Conservation (phyloP, 305 asterid genomes). For the Fraxinus sp. region DNA sequence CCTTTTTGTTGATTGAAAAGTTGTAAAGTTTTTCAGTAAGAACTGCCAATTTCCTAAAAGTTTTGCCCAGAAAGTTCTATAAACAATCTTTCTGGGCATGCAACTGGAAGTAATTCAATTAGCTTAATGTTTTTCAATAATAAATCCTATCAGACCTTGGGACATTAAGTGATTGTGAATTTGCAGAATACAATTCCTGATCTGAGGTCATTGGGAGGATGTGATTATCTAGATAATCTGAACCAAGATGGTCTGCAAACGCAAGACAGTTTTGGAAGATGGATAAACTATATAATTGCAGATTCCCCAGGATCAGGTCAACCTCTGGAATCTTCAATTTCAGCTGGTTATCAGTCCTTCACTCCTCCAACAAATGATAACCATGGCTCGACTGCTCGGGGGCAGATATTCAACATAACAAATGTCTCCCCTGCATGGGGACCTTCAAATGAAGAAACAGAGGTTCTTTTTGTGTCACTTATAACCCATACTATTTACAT, state of each 20-base stretch:
- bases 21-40: constrained; percentile 23
- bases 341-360: constrained; percentile 43
- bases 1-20: constrained; percentile 14
- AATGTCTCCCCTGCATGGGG: constrained; percentile 87
- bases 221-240: constrained; percentile 30
- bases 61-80: constrained; percentile 37
- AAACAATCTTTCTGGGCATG: constrained; percentile 41
- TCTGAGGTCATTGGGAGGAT: constrained; percentile 27
- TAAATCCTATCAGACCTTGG: constrained; percentile 35
- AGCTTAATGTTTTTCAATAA: constrained; percentile 28
- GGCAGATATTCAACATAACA: constrained; percentile 58
- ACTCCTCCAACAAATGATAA: constrained; percentile 35
- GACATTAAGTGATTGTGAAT: constrained; percentile 26
- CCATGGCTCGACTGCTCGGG: constrained; percentile 34
- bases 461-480: constrained; percentile 45
- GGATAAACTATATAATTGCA: constrained; percentile 49
- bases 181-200: constrained; percentile 38
- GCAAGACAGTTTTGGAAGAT: constrained; percentile 61
- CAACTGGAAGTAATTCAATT: constrained; percentile 31
- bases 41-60: constrained; percentile 35
- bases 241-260: constrained; percentile 43
- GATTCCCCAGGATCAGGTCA: constrained; percentile 61
- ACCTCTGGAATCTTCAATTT: constrained; percentile 46
- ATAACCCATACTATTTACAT: constrained; percentile 7
- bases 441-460: constrained; percentile 75